Base-by-base conservation (phyloP, 352 stramenopile species). In the Phytophthora aleatoria region DNA sequence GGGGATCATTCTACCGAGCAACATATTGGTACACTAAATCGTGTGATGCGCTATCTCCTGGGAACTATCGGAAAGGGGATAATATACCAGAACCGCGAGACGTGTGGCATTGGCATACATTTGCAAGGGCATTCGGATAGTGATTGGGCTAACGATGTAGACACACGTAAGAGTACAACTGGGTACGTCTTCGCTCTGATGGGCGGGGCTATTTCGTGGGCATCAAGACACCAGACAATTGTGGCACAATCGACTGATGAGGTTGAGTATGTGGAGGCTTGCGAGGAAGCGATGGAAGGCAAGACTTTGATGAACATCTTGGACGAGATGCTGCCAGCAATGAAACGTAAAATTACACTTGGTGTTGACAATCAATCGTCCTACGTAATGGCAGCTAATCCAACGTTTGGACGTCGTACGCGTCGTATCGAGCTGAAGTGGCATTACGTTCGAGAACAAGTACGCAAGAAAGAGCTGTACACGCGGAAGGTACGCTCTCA, bases 51-150 rank as follows among this genome's bases (percentile, higher is more conserved):
- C 2, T 58, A 58, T 24, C 24, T 57, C 2, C 13, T 57, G 2
- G 35, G 42, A 5, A 30, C 44, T 20, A 10, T 38, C 3, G n/a
- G 26, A 11, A 50, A 50, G 12, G 10, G 26, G 20, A 50, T 50
- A 9, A 10, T 13, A 6, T 50, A 24, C 24, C 24, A 50, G 44
- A 35, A 50, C 42, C 3, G 12, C 9, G n/a, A 49, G 20, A 41
- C 12, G 1, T 57, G 35, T 47, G 51, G 50, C 1, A 50, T 58
- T 31, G 51, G 50, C 6, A 26, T 57, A 3, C 35, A 57, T 15
- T n/a, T 57, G 12, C 35, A 49, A 7, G 51, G 39, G 3, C 39
- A 58, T 36, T 58, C 27, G 3, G 51, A 58, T 42, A 58, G 28
- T 31, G 51, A 48, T 24, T 57, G 50, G 36, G 50, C 13, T 11